Conservation (phyloP, 768 basidiomycete species). For the Boletus reticuloceps region DNA sequence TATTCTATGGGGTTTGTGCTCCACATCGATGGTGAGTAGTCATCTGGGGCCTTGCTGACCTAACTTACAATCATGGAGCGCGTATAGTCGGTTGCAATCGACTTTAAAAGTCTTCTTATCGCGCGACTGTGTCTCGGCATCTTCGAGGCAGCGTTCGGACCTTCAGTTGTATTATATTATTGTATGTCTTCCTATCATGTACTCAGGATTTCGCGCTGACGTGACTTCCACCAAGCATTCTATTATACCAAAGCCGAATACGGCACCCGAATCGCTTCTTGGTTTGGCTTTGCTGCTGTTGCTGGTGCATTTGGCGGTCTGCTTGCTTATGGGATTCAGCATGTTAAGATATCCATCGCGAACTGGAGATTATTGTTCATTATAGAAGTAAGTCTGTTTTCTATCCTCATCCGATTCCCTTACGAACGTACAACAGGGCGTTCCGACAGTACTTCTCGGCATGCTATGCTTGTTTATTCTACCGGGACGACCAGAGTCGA, state of each 20-base stretch:
- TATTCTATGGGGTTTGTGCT: conserved; percentile 70
- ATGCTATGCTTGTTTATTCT: conserved; percentile 28
- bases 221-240: conserved; percentile 33
- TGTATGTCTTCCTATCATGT: conserved; percentile 12
- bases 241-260: conserved; percentile 50
- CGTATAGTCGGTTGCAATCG: conserved; percentile 24
- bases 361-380: conserved; percentile 41
- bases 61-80: background rate
- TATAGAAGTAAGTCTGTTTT: conserved; percentile 18
- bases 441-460: conserved; percentile 42
- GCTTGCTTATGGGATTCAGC: conserved; percentile 50
- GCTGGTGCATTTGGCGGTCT: conserved; percentile 58
- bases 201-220: conserved; percentile 14
- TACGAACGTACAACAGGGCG: conserved; percentile 41
- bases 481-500: conserved; percentile 33
- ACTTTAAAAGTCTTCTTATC: conserved; percentile 28
- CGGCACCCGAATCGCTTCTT: conserved; percentile 47
- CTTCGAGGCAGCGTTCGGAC: conserved; percentile 36
- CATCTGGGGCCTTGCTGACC: background rate
- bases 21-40: conserved; percentile 60
- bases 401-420: background rate
- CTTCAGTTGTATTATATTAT: conserved; percentile 32
- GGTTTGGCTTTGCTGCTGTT: conserved; percentile 56
- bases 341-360: conserved; percentile 35
- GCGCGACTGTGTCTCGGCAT: conserved; percentile 32